Conservation (phyloP, 495 filamentous ascomycete genomes). For the Poronia punctata region DNA sequence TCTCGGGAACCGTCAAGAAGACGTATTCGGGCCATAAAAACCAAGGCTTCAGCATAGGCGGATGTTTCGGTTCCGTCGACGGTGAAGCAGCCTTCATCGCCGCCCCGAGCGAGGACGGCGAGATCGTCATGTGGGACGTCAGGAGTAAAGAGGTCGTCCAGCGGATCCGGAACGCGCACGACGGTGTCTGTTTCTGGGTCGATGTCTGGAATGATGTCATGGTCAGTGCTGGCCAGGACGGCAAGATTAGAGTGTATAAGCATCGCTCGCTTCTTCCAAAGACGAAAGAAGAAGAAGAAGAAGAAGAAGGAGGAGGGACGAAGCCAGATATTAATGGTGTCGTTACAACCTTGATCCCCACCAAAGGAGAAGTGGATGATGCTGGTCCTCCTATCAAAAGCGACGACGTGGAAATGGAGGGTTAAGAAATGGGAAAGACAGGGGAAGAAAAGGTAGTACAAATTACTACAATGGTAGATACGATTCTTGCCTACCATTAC, state of each 20-base stretch:
- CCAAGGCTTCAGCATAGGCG: conserved; percentile 70
- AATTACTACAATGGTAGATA: too few species aligned
- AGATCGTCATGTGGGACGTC: conserved; percentile 85
- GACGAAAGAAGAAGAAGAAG: too few species aligned
- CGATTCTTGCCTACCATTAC: too few species aligned
- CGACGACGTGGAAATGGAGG: conserved; percentile 27
- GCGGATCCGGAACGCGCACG: conserved; percentile 57
- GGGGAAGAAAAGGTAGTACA: too few species aligned
- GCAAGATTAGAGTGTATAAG: conserved; percentile 33
- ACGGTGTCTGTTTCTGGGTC: conserved; percentile 78
- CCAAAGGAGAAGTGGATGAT: conserved; percentile 1
- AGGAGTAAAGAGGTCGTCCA: conserved; percentile 76
- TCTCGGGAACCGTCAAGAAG: conserved; percentile 78
- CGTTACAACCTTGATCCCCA: conserved; percentile 1
- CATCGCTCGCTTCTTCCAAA: too few species aligned
- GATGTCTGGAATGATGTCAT: conserved; percentile 46
- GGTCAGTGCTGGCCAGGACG: conserved; percentile 42
- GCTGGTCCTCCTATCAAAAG: conserved; percentile 12
- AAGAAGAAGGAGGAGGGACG: too few species aligned
- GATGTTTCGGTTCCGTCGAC: conserved; percentile 67
- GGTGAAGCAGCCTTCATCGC: conserved; percentile 55
- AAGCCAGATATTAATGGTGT: conserved; percentile 1
- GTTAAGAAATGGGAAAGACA: conserved; percentile 4
- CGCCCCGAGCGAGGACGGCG: conserved; percentile 80
- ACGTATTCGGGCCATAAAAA: conserved; percentile 95